Conservation (phyloP, 495 filamentous ascomycete genomes). For the Pyronema omphalodes region DNA sequence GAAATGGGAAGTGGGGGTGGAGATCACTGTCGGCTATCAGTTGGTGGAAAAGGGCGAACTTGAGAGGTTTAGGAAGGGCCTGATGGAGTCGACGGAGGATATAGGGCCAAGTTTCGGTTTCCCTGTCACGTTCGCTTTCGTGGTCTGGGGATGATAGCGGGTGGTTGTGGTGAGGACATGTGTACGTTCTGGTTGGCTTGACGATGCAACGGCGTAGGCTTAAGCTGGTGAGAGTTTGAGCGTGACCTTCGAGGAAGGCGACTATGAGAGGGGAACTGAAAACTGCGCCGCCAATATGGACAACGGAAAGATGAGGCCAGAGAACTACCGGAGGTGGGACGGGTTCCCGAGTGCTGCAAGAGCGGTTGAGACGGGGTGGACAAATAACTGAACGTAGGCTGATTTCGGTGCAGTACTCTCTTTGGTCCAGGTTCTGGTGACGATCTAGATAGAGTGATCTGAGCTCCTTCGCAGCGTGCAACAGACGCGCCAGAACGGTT, state of each 20-base stretch:
- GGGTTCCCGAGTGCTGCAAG: background rate
- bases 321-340: background rate
- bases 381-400: background rate
- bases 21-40: background rate
- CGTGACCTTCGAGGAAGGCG: background rate
- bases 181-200: background rate
- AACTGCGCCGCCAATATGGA: background rate
- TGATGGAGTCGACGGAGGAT: background rate
- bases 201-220: background rate
- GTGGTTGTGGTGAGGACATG: slow-evolving; percentile 1
- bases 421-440: background rate
- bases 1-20: background rate
- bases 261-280: background rate
- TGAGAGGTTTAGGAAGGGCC: background rate
- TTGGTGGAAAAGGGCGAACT: background rate
- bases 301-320: background rate
- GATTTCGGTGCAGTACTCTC: background rate
- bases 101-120: background rate
- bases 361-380: background rate
- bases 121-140: background rate
- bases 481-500: background rate
- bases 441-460: background rate
- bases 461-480: background rate
- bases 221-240: background rate
- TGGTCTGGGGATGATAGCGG: background rate